Percentiles rank a stretch among this genome's conserved stretches.
These are phyloP conservation scores for Kazachstania viticola DNA, from an alignment of 805 yeast species.

Conservation along the genomic window DNA sequence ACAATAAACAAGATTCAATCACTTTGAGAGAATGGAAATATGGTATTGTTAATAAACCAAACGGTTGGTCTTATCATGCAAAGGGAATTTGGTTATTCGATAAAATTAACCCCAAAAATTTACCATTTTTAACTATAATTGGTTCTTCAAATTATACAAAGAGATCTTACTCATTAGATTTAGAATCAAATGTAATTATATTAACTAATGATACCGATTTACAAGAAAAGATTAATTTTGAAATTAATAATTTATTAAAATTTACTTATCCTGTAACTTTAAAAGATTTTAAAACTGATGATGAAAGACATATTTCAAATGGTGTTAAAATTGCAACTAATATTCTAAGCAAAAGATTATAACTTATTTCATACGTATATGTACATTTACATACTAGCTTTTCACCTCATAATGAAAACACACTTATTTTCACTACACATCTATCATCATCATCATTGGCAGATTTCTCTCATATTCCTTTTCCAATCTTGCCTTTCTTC, in stretches of 20 bases:
- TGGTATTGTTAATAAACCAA: slow-evolving; percentile 69
- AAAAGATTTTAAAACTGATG: slow-evolving; percentile 49
- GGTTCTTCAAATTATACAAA: slow-evolving; percentile 93
- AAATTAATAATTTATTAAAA: slow-evolving; percentile 47
- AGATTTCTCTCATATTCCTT: slow-evolving; percentile 1
- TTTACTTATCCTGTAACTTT: slow-evolving; percentile 43
- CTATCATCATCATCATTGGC: no score
- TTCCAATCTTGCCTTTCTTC: slow-evolving; percentile 13
- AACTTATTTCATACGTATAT: slow-evolving; percentile 1
- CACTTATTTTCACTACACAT: no score
- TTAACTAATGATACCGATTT: slow-evolving; percentile 57
- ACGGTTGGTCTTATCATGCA: slow-evolving; percentile 97
- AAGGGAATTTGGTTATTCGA: slow-evolving; percentile 86
- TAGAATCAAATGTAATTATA: slow-evolving; percentile 78
- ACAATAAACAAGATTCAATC: slow-evolving; percentile 36
- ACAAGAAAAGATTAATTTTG: slow-evolving; percentile 45
- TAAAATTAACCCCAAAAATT: slow-evolving; percentile 10
- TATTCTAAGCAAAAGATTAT: slow-evolving; percentile 47
- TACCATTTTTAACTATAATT: slow-evolving; percentile 66
- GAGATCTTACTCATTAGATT: slow-evolving; percentile 76
- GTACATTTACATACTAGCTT: slow-evolving; percentile 1
- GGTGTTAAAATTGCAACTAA: slow-evolving; percentile 61
- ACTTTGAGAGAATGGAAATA: slow-evolving; percentile 72
- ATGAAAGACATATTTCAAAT: slow-evolving; percentile 47
- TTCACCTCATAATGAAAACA: slow-evolving; percentile 1